These are phyloP conservation scores for Monilinia laxa DNA, from an alignment of 2,329 filamentous ascomycete genomes.

Conservation along the genomic window DNA sequence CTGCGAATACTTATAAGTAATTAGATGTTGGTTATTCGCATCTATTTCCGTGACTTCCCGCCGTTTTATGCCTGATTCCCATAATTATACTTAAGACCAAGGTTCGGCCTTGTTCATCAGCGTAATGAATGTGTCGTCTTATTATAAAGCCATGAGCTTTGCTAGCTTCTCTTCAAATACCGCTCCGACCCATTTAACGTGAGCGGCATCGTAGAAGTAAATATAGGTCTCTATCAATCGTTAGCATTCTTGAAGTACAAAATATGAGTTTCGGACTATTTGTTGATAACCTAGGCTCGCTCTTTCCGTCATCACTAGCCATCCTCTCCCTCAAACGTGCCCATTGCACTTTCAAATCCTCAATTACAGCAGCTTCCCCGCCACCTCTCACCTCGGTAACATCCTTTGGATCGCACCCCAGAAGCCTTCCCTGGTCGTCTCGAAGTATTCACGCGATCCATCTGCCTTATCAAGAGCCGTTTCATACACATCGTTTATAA, in stretches of 20 bases:
- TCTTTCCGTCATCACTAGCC: constrained; percentile 27
- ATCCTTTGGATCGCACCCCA: constrained; percentile 22
- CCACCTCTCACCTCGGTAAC: constrained; percentile 23
- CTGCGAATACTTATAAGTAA: too few relatives aligned
- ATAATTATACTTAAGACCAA: not conserved
- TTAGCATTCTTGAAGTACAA: constrained; percentile 12
- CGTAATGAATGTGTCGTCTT: constrained; percentile 32
- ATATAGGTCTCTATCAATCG: constrained; percentile 27
- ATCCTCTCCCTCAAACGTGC: constrained; percentile 27
- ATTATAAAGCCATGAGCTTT: constrained; percentile 28
- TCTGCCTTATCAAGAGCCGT: constrained; percentile 28
- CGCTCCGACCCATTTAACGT: constrained; percentile 27
- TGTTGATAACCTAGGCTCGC: constrained; percentile 28
- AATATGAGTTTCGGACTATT: not conserved
- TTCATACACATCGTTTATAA: constrained; percentile 27
- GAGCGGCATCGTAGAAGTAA: constrained; percentile 29
- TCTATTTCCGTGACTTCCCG: too few relatives aligned
- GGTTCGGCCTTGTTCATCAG: constrained; percentile 31
- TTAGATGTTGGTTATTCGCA: too few relatives aligned
- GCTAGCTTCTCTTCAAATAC: constrained; percentile 27
- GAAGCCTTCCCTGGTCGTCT: constrained; percentile 25
- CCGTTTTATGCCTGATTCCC: too few relatives aligned
- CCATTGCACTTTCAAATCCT: constrained; percentile 27
- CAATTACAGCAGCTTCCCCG: constrained; percentile 24
- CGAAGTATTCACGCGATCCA: constrained; percentile 30